Evolutionary conservation across 495 filamentous ascomycete genomes (phyloP), one percentile per base, ranked within the genome.

Genomic region (Hyphodiscus hymeniophilus): DNA sequence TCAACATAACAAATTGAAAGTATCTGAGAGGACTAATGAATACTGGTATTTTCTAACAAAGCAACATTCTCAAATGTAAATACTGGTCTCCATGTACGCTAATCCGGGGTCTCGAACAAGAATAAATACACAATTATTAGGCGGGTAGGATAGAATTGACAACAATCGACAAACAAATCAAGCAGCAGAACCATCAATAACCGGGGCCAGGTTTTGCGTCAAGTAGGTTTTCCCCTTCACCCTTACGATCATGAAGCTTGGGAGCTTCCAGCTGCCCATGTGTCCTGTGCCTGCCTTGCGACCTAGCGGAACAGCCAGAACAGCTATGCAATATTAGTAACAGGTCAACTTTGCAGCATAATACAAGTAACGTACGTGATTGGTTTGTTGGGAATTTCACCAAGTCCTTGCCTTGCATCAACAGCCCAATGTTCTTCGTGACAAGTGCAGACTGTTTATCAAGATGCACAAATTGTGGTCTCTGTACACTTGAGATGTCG

Each of bases 241-340:
- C 44, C 42, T 35, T 36, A 38, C 18, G 3, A 41, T 11, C 23
- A 50, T 22, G 30, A 43, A 50, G 28, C 47, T 50, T n/a, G 47
- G 47, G 11, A 50, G 30, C 38, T 43, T 42, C 7, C 21, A 15
- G 8, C 24, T 38, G 1, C 40, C 40, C 16, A 43, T 16, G 32
- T 50, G 47, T 15, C 47, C 47, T 2, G 38, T 50, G 3, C 74
- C 73, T 42, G 66, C 66, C 32, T 58, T 65, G 44, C 48, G 58
- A 0, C 73, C 76, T 47, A 79, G 66, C 0, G 74, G 73, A 35
- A 73, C 70, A 32, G 75, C 49, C 5, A 42, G 12, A 17, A 48
- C 31, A 11, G 36, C 50, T 40, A 16, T 11, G 5, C 10, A 4
- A 41, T 12, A 20, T 23, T 46, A 13, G 12, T 12, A 39, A 36